Percentiles rank a stretch among this genome's conserved stretches.
phyloP scores from a whole-genome alignment of 352 stramenopile genomes.

The Phytophthora palmivora region DNA sequence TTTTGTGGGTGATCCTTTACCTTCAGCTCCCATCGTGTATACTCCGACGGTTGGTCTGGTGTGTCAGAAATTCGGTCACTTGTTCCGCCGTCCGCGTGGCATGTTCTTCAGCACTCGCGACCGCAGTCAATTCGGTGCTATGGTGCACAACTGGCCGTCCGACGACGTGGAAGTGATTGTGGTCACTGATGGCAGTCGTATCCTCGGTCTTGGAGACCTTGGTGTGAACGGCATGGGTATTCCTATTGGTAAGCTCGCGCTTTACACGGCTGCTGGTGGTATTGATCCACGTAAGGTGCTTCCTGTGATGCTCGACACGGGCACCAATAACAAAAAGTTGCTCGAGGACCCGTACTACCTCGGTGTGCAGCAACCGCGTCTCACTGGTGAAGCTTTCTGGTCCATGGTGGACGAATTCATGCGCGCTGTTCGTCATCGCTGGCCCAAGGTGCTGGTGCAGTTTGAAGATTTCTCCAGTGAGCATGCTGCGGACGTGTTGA shows the following conservation, averaged over 20 bases:
- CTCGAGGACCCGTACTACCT: slow-evolving; percentile 96
- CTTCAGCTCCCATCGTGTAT: slow-evolving; percentile 95
- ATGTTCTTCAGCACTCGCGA: slow-evolving; percentile 97
- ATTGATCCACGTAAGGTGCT: slow-evolving; percentile 95
- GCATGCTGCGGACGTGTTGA: slow-evolving; percentile 91
- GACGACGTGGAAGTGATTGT: slow-evolving; percentile 98
- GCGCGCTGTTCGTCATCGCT: slow-evolving; percentile 83
- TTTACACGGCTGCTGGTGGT: slow-evolving; percentile 95
- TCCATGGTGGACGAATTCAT: slow-evolving; percentile 96
- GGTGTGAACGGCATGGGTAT: slow-evolving; percentile 98
- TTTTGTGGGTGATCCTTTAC: slow-evolving; percentile 27
- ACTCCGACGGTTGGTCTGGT: slow-evolving; percentile 96
- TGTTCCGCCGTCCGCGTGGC: slow-evolving; percentile 90
- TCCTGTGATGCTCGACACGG: slow-evolving; percentile 96
- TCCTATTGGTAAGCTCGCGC: slow-evolving; percentile 95
- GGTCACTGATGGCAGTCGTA: slow-evolving; percentile 96
- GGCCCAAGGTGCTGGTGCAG: slow-evolving; percentile 95
- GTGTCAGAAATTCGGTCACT: slow-evolving; percentile 92
- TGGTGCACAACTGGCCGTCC: slow-evolving; percentile 97
- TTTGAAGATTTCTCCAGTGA: slow-evolving; percentile 97
- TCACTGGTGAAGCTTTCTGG: slow-evolving; percentile 94
- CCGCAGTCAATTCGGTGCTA: slow-evolving; percentile 86
- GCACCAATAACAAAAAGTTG: slow-evolving; percentile 96
- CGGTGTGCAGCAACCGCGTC: slow-evolving; percentile 91
- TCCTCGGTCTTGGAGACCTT: slow-evolving; percentile 97